phyloP scores from a whole-genome alignment of 306 rosid genomes.

The Alnus rubra region DNA sequence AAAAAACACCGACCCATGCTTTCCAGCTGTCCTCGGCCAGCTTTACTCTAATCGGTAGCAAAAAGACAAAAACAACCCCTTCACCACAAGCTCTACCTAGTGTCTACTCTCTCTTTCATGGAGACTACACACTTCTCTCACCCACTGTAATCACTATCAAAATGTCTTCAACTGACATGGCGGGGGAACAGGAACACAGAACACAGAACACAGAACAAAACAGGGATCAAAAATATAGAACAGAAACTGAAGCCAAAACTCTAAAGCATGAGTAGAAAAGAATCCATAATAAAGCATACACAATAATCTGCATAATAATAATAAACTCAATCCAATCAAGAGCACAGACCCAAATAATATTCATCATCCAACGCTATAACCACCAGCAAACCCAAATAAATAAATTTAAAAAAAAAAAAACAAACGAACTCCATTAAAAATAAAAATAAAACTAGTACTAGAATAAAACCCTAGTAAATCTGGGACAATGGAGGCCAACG shows the following conservation, averaged over 20 bases:
- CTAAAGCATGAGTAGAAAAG: not conserved
- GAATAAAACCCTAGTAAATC: conserved; percentile 35
- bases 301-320: not conserved
- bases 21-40: not conserved
- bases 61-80: not conserved
- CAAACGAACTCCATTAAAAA: not conserved
- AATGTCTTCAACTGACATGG: not conserved
- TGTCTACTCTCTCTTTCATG: not conserved
- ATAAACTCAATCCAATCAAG: not conserved
- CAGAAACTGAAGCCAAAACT: not conserved
- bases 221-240: not conserved
- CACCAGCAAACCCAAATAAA: not conserved
- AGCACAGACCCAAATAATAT: not conserved
- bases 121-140: not conserved
- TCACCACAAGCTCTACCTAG: too few relatives aligned
- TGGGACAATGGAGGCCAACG: conserved; percentile 14
- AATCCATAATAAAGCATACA: not conserved
- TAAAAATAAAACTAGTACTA: not conserved
- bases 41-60: not conserved
- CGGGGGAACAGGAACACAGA: too few relatives aligned
- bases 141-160: not conserved
- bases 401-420: conserved; percentile 3
- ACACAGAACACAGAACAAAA: not conserved
- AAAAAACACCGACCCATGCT: not conserved
- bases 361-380: not conserved